Conservation (phyloP, 495 filamentous ascomycete species). For the Aspergillus avenaceus region DNA sequence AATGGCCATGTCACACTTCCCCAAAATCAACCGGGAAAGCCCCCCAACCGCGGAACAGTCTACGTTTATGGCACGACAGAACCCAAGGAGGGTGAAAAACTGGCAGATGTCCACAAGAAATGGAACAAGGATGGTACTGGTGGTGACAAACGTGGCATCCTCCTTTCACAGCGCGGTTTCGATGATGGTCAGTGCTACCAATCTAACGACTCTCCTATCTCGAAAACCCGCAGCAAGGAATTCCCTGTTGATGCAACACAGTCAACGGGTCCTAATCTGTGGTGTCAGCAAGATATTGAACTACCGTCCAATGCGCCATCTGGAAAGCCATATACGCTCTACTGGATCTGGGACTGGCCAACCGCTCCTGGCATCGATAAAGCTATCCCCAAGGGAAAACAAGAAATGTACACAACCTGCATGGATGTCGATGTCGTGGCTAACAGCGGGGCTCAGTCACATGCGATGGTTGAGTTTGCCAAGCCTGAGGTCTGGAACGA, state of each 20-base stretch:
- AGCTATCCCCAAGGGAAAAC: conserved; percentile 47
- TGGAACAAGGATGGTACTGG: conserved; percentile 78
- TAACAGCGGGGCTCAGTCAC: conserved; percentile 11
- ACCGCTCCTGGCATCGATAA: conserved; percentile 44
- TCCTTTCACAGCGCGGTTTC: conserved; percentile 69
- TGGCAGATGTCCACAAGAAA: conserved; percentile 62
- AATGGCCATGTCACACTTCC: conserved; percentile 83
- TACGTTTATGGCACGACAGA: conserved; percentile 80
- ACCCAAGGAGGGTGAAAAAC: conserved; percentile 54
- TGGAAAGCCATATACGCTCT: conserved; percentile 63
- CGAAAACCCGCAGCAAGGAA: conserved; percentile 45
- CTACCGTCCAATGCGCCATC: conserved; percentile 54
- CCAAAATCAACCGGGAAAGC: conserved; percentile 55
- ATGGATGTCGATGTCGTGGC: conserved; percentile 66
- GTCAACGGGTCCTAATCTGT: conserved; percentile 50
- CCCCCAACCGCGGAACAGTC: conserved; percentile 65
- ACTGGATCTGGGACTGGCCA: conserved; percentile 95
- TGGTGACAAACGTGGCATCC: conserved; percentile 66
- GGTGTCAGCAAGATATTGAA: conserved; percentile 74
- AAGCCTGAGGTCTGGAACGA: conserved; percentile 33
- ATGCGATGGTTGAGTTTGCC: conserved; percentile 17
- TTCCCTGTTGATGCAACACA: conserved; percentile 42
- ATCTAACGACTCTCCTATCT: conserved; percentile 50
- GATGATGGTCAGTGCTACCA: conserved; percentile 88
- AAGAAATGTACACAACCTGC: conserved; percentile 78